These are phyloP conservation scores for Populus ilicifolia DNA, from an alignment of 345 rosid genomes.

Conservation along the genomic window DNA sequence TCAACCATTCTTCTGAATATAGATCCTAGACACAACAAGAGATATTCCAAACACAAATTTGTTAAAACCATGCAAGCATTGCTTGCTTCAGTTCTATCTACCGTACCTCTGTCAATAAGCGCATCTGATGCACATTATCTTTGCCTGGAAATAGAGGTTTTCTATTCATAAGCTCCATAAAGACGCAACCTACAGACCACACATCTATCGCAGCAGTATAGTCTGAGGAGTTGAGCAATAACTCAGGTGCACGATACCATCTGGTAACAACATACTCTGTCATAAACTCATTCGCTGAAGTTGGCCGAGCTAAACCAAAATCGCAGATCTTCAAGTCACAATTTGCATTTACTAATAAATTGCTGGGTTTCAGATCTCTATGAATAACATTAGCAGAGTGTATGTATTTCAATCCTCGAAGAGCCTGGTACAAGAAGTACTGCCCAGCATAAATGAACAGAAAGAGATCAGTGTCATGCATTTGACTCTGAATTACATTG, in stretches of 20 bases:
- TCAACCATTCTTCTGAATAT: not conserved
- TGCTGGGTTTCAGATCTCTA: constrained; percentile 91
- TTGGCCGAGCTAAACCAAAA: constrained; percentile 89
- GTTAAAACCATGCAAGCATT: not conserved
- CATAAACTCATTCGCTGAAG: constrained; percentile 90
- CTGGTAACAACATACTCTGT: constrained; percentile 98
- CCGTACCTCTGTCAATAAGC: constrained; percentile 72
- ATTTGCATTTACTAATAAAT: constrained; percentile 76
- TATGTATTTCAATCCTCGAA: constrained; percentile 88
- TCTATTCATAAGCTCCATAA: constrained; percentile 93
- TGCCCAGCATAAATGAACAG: constrained; percentile 30
- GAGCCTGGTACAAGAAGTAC: constrained; percentile 94
- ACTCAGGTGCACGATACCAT: constrained; percentile 98
- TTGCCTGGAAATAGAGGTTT: constrained; percentile 90
- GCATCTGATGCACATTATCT: constrained; percentile 96
- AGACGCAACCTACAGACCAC: constrained; percentile 99
- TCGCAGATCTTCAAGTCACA: constrained; percentile 93
- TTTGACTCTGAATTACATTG: constrained; percentile 5
- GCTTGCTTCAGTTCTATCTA: constrained; percentile 13
- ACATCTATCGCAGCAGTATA: constrained; percentile 94
- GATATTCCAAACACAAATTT: not conserved
- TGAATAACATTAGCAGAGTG: constrained; percentile 98
- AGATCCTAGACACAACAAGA: not conserved
- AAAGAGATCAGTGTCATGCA: not conserved
- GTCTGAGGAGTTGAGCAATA: constrained; percentile 79